These are phyloP conservation scores for Coemansia asiatica DNA, from an alignment of 192 early-diverging fungal species.

Conservation along the genomic window DNA sequence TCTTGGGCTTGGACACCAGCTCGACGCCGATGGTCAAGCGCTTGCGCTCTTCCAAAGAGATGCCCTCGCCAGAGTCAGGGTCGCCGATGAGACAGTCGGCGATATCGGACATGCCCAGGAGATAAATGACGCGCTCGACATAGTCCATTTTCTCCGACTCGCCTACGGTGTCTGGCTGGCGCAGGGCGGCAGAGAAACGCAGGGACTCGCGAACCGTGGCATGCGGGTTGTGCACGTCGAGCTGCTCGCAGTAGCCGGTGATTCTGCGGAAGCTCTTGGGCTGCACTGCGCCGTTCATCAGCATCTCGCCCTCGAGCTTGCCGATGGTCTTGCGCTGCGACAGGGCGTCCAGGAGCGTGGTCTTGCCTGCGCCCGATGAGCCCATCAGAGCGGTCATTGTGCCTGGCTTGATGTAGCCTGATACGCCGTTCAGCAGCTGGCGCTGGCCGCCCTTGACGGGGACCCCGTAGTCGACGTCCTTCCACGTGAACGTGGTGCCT, in stretches of 20 bases:
- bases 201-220: constrained; percentile 69
- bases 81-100: constrained; percentile 73
- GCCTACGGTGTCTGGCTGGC: constrained; percentile 65
- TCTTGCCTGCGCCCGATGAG: constrained; percentile 67
- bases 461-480: constrained; percentile 60
- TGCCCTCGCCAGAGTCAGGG: constrained; percentile 69
- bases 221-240: constrained; percentile 75
- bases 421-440: constrained; percentile 64
- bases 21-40: constrained; percentile 84
- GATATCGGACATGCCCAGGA: constrained; percentile 75
- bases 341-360: constrained; percentile 72
- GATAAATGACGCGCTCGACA: constrained; percentile 72
- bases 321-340: constrained; percentile 77
- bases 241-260: constrained; percentile 83
- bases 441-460: constrained; percentile 57
- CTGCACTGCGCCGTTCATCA: constrained; percentile 62
- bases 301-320: constrained; percentile 64
- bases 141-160: constrained; percentile 67
- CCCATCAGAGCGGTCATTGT: constrained; percentile 84
- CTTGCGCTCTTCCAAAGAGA: constrained; percentile 86
- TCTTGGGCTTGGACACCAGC: constrained; percentile 73
- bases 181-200: constrained; percentile 65
- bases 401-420: constrained; percentile 73
- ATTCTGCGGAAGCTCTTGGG: constrained; percentile 64
- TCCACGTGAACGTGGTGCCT: constrained; percentile 67